A percentile compares a stretch with the other conserved stretches of the same genome.
Conservation (phyloP, 805 yeast genomes). For the Ogataea salicorniae region DNA sequence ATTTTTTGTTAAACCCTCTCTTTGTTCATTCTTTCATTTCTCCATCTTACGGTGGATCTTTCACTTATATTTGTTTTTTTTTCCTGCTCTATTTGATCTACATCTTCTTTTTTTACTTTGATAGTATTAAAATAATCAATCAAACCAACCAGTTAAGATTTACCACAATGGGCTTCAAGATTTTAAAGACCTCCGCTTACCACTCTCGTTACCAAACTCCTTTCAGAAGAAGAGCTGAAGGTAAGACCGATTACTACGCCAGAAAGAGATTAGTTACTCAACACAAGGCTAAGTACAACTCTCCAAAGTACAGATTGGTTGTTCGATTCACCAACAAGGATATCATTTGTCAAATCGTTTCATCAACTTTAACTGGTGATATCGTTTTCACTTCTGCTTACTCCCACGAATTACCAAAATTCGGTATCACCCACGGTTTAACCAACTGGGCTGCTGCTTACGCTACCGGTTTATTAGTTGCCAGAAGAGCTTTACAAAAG, state of each 20-base stretch:
- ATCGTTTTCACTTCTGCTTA: slow-evolving; percentile 95
- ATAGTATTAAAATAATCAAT: too few relatives aligned
- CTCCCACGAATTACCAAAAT: slow-evolving; percentile 97
- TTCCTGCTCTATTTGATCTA: neutral
- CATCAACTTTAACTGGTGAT: slow-evolving; percentile 97
- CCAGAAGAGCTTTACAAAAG: slow-evolving; percentile 98
- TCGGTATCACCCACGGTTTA: slow-evolving; percentile 97
- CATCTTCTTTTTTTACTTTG: neutral
- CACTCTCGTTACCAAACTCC: slow-evolving; percentile 99
- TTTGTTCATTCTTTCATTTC: too few relatives aligned
- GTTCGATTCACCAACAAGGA: slow-evolving; percentile 99
- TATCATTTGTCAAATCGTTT: slow-evolving; percentile 95
- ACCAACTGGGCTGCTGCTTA: slow-evolving; percentile 99
- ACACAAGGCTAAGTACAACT: slow-evolving; percentile 99
- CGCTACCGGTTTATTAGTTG: slow-evolving; percentile 96
- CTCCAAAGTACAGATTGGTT: slow-evolving; percentile 99
- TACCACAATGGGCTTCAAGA: slow-evolving; percentile 69
- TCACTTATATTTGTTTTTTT: neutral
- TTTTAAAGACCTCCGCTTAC: slow-evolving; percentile 84
- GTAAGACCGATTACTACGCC: slow-evolving; percentile 99
- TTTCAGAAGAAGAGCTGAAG: slow-evolving; percentile 99
- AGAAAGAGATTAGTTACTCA: slow-evolving; percentile 99
- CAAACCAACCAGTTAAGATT: neutral
- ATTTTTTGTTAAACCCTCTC: too few relatives aligned
- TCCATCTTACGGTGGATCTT: too few relatives aligned